Evolutionary conservation across 805 yeast genomes (phyloP).

Genomic region (Geotrichum ghanense): DNA sequence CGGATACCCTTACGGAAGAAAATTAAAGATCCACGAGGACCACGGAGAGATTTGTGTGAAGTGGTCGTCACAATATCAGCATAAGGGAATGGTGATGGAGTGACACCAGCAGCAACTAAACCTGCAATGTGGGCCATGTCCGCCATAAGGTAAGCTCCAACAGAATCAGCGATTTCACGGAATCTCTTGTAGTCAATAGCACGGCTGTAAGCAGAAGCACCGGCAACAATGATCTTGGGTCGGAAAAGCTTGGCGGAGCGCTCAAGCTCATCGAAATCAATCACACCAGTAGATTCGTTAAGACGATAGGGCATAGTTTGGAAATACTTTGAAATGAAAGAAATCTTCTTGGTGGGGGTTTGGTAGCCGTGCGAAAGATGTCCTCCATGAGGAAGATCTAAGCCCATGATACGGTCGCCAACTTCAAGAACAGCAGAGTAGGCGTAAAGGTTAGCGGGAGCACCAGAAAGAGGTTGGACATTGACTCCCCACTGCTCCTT

Average conservation of each 20-base stretch:
- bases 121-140: conserved; percentile 99
- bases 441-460: conserved; percentile 91
- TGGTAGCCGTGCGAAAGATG: conserved; percentile 97
- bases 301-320: conserved; percentile 97
- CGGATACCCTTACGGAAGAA: conserved; percentile 93
- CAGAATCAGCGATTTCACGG: conserved; percentile 82
- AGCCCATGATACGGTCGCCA: conserved; percentile 92
- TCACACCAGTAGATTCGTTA: conserved; percentile 73
- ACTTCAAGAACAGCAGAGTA: conserved; percentile 82
- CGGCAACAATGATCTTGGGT: conserved; percentile 92
- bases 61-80: conserved; percentile 97
- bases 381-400: conserved; percentile 97
- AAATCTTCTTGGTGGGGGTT: conserved; percentile 79
- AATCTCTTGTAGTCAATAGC: conserved; percentile 81
- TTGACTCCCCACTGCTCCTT: conserved; percentile 93
- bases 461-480: conserved; percentile 90
- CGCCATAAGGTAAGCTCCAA: conserved; percentile 83
- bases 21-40: conserved; percentile 98
- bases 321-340: conserved; percentile 86
- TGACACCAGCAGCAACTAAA: conserved; percentile 86
- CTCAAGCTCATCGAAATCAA: conserved; percentile 82
- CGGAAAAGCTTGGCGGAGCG: conserved; percentile 76
- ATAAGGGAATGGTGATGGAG: conserved; percentile 83
- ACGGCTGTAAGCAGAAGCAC: conserved; percentile 93
- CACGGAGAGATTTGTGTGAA: conserved; percentile 94